Percentiles rank a stretch among this genome's conserved stretches.
phyloP scores from a whole-genome alignment of 2,329 filamentous ascomycete genomes.

The Aspergillus jensenii region DNA sequence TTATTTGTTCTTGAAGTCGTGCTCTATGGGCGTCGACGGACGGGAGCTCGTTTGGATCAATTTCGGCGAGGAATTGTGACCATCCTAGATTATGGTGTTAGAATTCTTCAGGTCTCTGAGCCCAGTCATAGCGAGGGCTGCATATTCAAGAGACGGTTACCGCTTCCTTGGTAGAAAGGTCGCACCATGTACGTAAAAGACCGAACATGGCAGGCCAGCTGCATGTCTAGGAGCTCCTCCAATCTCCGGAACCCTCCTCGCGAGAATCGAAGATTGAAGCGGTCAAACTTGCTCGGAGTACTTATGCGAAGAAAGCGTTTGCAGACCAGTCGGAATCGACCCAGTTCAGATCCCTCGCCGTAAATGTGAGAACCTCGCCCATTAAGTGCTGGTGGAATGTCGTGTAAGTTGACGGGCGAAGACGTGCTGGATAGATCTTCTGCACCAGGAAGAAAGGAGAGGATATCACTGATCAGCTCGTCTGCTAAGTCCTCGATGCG shows the following conservation, averaged over 20 bases:
- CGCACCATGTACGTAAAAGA: slow-evolving; percentile 42
- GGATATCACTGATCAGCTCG: slow-evolving; percentile 35
- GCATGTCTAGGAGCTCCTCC: slow-evolving; percentile 36
- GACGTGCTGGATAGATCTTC: slow-evolving; percentile 16
- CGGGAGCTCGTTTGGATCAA: slow-evolving; percentile 21
- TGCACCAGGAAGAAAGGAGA: slow-evolving; percentile 29
- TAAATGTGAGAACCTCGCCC: slow-evolving; percentile 11
- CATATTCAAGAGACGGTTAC: slow-evolving; percentile 27
- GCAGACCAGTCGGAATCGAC: slow-evolving; percentile 42
- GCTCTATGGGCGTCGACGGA: slow-evolving; percentile 29
- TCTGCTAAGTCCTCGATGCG: slow-evolving; percentile 37
- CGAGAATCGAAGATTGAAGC: slow-evolving; percentile 39
- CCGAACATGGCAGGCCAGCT: slow-evolving; percentile 37
- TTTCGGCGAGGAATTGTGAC: slow-evolving; percentile 22
- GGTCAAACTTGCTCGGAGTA: slow-evolving; percentile 39
- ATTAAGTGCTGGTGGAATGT: slow-evolving; percentile 8
- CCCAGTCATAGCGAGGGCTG: slow-evolving; percentile 8
- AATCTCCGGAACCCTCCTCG: slow-evolving; percentile 34
- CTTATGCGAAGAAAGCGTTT: slow-evolving; percentile 41
- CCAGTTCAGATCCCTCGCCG: slow-evolving; percentile 37
- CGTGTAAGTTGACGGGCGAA: slow-evolving; percentile 10
- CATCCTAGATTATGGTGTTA: slow-evolving; percentile 30
- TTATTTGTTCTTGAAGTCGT: slow-evolving; percentile 38
- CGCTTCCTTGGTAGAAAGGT: slow-evolving; percentile 41
- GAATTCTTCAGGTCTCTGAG: slow-evolving; percentile 10